These are phyloP conservation scores for Fusarium armeniacum DNA, from an alignment of 2,329 filamentous ascomycete species.

Conservation along the genomic window DNA sequence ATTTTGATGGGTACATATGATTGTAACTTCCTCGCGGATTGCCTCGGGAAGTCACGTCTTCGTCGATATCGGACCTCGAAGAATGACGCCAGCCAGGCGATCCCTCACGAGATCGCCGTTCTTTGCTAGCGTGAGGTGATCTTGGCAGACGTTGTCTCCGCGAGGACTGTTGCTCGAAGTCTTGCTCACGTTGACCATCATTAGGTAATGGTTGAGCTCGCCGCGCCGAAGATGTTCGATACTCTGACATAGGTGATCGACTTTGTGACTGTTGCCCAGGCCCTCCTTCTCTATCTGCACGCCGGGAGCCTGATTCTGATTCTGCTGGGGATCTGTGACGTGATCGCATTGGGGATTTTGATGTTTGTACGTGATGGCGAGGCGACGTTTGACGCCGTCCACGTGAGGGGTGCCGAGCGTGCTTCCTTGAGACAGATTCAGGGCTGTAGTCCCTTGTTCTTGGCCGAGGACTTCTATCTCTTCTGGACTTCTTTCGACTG, in stretches of 20 bases:
- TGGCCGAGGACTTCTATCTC: conserved; percentile 55
- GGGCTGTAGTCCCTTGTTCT: conserved; percentile 59
- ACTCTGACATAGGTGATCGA: conserved; percentile 45
- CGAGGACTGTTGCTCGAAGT: conserved; percentile 39
- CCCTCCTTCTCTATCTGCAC: conserved; percentile 46
- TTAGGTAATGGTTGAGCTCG: conserved; percentile 44
- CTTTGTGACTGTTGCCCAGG: conserved; percentile 46
- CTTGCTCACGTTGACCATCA: conserved; percentile 41
- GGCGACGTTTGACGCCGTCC: conserved; percentile 53
- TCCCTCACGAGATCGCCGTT: conserved; percentile 51
- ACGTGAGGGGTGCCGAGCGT: conserved; percentile 53
- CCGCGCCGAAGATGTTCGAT: conserved; percentile 39
- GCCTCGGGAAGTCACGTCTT: conserved; percentile 63
- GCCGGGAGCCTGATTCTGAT: conserved; percentile 47
- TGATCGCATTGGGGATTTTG: conserved; percentile 50
- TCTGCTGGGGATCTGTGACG: conserved; percentile 48
- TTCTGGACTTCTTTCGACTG: conserved; percentile 59
- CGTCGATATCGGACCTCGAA: conserved; percentile 65
- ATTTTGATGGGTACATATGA: conserved; percentile 55
- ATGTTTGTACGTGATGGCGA: conserved; percentile 50
- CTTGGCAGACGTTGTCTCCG: conserved; percentile 46
- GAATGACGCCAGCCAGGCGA: conserved; percentile 55
- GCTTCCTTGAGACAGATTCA: conserved; percentile 53
- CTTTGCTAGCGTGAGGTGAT: conserved; percentile 50
- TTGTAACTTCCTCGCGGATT: conserved; percentile 61